Percentiles rank a stretch among this genome's conserved stretches.
Conservation (phyloP, 2,329 filamentous ascomycete genomes). For the Whalleya microplaca region DNA sequence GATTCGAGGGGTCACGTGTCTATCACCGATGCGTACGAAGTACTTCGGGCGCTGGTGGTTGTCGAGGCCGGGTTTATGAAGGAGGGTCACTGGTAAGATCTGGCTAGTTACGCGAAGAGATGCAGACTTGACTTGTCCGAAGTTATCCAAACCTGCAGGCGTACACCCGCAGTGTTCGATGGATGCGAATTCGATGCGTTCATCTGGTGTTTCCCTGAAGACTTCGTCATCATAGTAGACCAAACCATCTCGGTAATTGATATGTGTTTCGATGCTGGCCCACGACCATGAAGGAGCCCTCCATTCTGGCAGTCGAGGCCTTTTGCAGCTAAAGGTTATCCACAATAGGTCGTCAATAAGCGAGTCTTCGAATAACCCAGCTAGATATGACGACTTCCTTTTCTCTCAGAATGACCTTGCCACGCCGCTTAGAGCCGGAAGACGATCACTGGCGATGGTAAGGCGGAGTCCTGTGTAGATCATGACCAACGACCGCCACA, state of each 20-base stretch:
- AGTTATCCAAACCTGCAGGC: neutral
- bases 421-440: neutral
- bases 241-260: slow-evolving; percentile 5
- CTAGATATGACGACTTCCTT: neutral
- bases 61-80: neutral
- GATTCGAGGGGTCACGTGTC: neutral
- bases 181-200: neutral
- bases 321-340: neutral
- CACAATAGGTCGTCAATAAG: slow-evolving; percentile 17
- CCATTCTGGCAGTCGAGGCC: neutral
- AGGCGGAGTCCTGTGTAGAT: neutral
- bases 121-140: neutral
- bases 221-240: neutral
- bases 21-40: neutral
- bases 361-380: slow-evolving; percentile 1
- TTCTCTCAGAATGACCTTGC: neutral
- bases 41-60: neutral
- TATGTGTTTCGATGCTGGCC: slow-evolving; percentile 10
- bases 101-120: neutral
- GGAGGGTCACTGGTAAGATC: neutral
- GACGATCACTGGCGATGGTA: neutral
- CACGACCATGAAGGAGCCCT: slow-evolving; percentile 16
- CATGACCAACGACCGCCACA: neutral
- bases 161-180: neutral
- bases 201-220: neutral